Evolutionary conservation across 2,329 filamentous ascomycete species (phyloP).

Genomic region (Paramyrothecium sp.): DNA sequence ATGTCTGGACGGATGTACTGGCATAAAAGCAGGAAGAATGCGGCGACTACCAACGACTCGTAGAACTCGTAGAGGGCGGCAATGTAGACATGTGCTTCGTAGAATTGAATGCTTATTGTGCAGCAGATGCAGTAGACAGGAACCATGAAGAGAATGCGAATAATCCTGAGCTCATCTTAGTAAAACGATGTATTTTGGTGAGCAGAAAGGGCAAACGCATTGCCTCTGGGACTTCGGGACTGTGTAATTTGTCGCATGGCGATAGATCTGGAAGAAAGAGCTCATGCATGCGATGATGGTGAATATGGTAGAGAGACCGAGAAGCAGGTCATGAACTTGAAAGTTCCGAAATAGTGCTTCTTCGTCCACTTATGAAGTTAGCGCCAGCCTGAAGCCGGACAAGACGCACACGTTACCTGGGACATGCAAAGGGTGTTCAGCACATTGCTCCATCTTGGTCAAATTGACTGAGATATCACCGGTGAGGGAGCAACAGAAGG

Average conservation of each 20-base stretch:
- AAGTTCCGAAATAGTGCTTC: constrained; percentile 39
- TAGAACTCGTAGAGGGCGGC: constrained; percentile 81
- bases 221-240: constrained; percentile 60
- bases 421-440: neutral
- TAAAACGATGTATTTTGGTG: neutral
- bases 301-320: constrained; percentile 47
- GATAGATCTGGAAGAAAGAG: constrained; percentile 56
- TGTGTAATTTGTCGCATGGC: constrained; percentile 60
- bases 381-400: neutral
- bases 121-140: constrained; percentile 76
- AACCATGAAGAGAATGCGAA: constrained; percentile 86
- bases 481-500: too few species aligned
- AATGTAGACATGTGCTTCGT: constrained; percentile 78
- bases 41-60: constrained; percentile 84
- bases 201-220: constrained; percentile 28
- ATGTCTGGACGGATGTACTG: constrained; percentile 76
- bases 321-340: constrained; percentile 54
- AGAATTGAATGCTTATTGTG: constrained; percentile 71
- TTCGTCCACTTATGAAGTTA: constrained; percentile 5
- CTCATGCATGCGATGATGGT: constrained; percentile 50
- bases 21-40: constrained; percentile 82
- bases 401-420: neutral
- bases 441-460: neutral
- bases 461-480: too few species aligned
- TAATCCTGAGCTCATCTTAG: constrained; percentile 56